Evolutionary conservation across 1,139 yeast species (phyloP).

Genomic region (Pichia sp.): DNA sequence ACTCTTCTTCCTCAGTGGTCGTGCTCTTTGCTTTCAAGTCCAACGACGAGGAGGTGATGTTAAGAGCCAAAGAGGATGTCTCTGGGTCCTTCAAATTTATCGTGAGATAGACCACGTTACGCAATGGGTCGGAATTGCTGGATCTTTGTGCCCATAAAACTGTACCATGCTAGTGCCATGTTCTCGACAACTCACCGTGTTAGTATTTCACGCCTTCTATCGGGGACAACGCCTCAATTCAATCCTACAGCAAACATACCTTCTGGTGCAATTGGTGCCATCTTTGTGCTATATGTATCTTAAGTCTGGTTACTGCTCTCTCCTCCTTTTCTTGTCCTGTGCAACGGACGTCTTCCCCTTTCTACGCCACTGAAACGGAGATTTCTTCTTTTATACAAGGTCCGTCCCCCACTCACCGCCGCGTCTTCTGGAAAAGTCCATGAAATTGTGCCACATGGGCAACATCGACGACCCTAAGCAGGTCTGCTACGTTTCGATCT

Average conservation of each 20-base stretch:
- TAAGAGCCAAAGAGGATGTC: slow-evolving; percentile 37
- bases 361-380: neutral
- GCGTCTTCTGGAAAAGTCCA: neutral
- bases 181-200: neutral
- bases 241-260: slow-evolving; percentile 29
- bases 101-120: slow-evolving; percentile 73
- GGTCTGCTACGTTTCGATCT: too few species aligned
- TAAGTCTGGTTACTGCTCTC: neutral
- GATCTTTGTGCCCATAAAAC: slow-evolving; percentile 98
- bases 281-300: neutral
- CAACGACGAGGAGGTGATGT: slow-evolving; percentile 48
- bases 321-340: too few species aligned
- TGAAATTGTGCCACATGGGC: neutral
- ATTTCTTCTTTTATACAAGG: neutral
- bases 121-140: slow-evolving; percentile 58
- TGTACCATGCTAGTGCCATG: slow-evolving; percentile 18
- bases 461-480: too few species aligned
- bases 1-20: slow-evolving; percentile 44
- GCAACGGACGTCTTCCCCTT: too few species aligned
- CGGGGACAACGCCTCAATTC: neutral
- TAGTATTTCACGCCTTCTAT: neutral
- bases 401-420: neutral
- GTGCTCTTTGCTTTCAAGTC: slow-evolving; percentile 56
- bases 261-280: slow-evolving; percentile 34
- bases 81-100: slow-evolving; percentile 69